A percentile compares a stretch with the other conserved stretches of the same genome.
phyloP scores from a whole-genome alignment of 75 land plant species.

The Isoetes taiwanensis region DNA sequence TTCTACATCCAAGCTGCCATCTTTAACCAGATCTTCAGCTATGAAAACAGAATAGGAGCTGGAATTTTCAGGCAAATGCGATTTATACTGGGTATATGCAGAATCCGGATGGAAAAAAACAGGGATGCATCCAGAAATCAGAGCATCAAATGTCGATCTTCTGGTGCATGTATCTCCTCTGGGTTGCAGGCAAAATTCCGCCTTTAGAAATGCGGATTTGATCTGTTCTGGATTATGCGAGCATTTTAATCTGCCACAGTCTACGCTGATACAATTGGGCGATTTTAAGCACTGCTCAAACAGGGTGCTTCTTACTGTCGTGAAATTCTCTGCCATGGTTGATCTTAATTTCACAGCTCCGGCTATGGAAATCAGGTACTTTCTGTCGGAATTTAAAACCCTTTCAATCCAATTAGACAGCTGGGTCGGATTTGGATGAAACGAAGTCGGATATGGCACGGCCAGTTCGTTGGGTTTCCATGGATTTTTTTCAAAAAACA shows the following conservation, averaged over 20 bases:
- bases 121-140: not conserved
- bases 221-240: not conserved
- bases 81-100: conserved; percentile 1
- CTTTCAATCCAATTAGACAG: not conserved
- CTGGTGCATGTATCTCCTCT: not conserved
- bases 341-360: no score
- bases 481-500: not conserved
- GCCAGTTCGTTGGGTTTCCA: not conserved
- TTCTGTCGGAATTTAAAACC: not conserved
- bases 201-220: not conserved
- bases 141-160: not conserved
- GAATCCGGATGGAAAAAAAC: conserved; percentile 2
- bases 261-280: no score
- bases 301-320: no score
- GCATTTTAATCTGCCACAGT: not conserved
- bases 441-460: not conserved
- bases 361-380: not conserved
- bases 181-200: conserved; percentile 2
- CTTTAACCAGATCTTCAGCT: not conserved
- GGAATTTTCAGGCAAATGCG: not conserved
- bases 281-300: no score
- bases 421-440: not conserved
- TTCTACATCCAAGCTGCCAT: no score
- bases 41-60: not conserved
- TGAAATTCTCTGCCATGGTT: no score